These are phyloP conservation scores for Melaleuca alternifolia DNA, from an alignment of 345 rosid species.

Conservation along the genomic window DNA sequence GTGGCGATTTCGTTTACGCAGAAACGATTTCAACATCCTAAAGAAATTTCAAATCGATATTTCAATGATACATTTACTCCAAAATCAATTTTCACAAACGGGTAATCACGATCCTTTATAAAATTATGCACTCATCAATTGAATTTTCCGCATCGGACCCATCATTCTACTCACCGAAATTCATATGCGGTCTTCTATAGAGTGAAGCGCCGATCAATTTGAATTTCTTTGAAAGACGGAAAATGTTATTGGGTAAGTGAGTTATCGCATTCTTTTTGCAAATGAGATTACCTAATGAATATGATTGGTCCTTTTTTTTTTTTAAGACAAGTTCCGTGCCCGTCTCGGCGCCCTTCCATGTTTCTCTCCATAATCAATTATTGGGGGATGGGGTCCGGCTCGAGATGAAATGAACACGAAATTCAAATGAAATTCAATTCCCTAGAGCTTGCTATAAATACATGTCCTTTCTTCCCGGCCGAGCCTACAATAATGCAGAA, in stretches of 20 bases:
- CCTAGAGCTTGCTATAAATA: not conserved
- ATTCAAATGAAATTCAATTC: not conserved
- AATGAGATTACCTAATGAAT: too few relatives aligned
- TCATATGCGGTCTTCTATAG: too few relatives aligned
- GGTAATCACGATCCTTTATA: too few relatives aligned
- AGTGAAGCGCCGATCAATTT: too few relatives aligned
- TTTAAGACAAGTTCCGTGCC: not conserved
- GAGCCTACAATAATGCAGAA: not conserved
- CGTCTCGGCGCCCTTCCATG: not conserved
- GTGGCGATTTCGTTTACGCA: too few relatives aligned
- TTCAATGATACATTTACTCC: not conserved
- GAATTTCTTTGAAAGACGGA: not conserved
- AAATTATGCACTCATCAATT: too few relatives aligned
- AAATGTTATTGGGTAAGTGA: not conserved
- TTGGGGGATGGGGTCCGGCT: not conserved
- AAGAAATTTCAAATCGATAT: not conserved
- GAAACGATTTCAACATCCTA: too few relatives aligned
- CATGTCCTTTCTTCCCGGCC: not conserved
- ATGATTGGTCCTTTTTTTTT: not conserved
- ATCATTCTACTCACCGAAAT: too few relatives aligned
- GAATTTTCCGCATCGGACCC: too few relatives aligned
- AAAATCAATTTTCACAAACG: not conserved
- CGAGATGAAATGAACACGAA: constrained; percentile 1
- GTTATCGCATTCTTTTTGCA: too few relatives aligned
- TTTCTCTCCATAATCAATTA: not conserved